Evolutionary conservation across 2,329 filamentous ascomycete genomes (phyloP), one percentile per base, ranked within the genome.

Genomic region (Juglanconis oblonga): DNA sequence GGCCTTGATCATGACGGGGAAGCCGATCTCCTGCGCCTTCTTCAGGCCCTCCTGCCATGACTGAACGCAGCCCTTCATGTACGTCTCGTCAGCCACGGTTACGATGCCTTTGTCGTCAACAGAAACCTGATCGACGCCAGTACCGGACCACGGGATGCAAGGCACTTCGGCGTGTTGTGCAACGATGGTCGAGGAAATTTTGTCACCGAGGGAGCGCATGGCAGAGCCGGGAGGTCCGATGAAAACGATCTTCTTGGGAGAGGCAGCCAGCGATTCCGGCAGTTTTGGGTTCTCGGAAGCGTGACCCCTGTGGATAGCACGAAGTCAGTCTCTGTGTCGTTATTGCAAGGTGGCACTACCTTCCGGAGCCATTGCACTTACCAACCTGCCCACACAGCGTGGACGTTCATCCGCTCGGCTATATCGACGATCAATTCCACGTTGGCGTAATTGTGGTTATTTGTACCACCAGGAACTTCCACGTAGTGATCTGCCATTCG

Each of bases 381-480:
- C 93, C 95, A 99, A 83, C 95, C 95, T 69, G 95, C 95, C 95
- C 95, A 99, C 14, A 99, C 95, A 62, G 95, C 95, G 72, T 99
- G 95, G 63, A 99, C 95, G 70, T 94, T 87, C 92, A 97, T 98
- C 64, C 95, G 92, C 83, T 99, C 95, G 32, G 95, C 95, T 73
- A 99, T 87, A 80, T 99, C 95, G 67, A 99, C 95, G 76, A 99
- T 99, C 74, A 99, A 84, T 81, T 99, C 95, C 62, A 99, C 95
- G 75, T 99, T 99, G 79, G 95, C 95, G 78, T 99, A 99, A 79
- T 99, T 99, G 88, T 99, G 97, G 85, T 99, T 99, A 82, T 99
- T 99, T 64, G 95, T 99, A 73, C 95, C 95, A 72, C 95, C 95
- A 38, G 95, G 95, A 64, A 99, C 94, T 80, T 99, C 95, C 69